Percentiles rank a stretch among this genome's conserved stretches.
phyloP scores from a whole-genome alignment of 495 filamentous ascomycete species.

The Parmelia sp. region DNA sequence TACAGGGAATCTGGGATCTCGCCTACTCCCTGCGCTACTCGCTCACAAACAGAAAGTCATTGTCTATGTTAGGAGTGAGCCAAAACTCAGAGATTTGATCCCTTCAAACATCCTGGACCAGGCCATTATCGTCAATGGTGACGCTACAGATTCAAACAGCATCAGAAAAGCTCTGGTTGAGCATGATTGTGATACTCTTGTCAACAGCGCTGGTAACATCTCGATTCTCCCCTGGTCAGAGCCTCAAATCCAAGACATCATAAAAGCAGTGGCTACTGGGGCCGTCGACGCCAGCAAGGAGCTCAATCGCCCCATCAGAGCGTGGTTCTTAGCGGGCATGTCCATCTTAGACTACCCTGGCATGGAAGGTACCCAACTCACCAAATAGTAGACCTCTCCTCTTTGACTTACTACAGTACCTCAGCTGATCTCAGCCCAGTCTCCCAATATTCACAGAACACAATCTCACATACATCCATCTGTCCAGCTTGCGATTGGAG shows the following conservation, averaged over 20 bases:
- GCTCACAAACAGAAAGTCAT: constrained; percentile 35
- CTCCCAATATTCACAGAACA: constrained; percentile 30
- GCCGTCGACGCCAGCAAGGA: constrained; percentile 28
- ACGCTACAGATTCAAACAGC: constrained; percentile 33
- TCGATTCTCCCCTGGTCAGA: constrained; percentile 29
- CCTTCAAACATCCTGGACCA: constrained; percentile 22
- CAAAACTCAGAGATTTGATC: constrained; percentile 32
- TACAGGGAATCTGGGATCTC: constrained; percentile 39
- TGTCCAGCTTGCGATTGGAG: constrained; percentile 24
- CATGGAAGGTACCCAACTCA: constrained; percentile 20
- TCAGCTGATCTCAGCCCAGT: constrained; percentile 14
- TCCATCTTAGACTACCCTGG: constrained; percentile 28
- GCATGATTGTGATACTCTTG: constrained; percentile 35
- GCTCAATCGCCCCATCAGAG: constrained; percentile 27
- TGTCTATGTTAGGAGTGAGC: constrained; percentile 35
- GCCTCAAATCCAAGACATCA: constrained; percentile 27
- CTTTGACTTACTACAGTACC: background rate
- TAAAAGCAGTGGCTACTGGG: constrained; percentile 30
- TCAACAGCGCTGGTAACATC: constrained; percentile 36
- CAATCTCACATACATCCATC: constrained; percentile 25
- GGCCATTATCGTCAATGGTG: constrained; percentile 32
- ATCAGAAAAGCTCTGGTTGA: constrained; percentile 33
- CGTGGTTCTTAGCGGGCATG: constrained; percentile 32
- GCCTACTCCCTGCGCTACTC: constrained; percentile 37
- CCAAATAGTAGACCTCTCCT: constrained; percentile 30